Base-by-base conservation (phyloP, 306 rosid genomes). In the Quercus agrifolia region DNA sequence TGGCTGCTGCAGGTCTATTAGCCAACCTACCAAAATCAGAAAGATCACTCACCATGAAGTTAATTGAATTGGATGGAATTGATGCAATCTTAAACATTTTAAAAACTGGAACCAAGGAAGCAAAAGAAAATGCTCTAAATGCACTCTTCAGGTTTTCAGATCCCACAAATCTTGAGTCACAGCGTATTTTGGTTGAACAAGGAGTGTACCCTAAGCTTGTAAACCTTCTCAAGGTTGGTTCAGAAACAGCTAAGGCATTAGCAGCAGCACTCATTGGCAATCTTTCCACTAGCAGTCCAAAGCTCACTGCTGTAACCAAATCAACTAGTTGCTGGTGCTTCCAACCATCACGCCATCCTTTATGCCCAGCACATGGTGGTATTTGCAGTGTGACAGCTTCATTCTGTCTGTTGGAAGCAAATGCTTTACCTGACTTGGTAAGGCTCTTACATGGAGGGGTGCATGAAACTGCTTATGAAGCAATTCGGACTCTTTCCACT, bases 111-210 rank as follows among this genome's bases (percentile, higher is more conserved):
- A 91, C 86, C 23, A 83, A 83, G 89, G 89, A 88, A 83, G 94
- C 94, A 25, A 91, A 91, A 79, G 97, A 93, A 79, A 90, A 90
- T 73, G 98, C 98, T 61, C 90, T 91, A n/a, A 86, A 92, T 79
- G 96, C 98, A 77, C 92, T 93, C 80, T 93, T 93, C 81, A 89
- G 98, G 85, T 91, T 93, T 86, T 87, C 97, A 31, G 97, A 91
- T 81, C 96, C 97, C 59, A 86, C 89, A 70, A 83, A 91, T 15
- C 80, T 87, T 0, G 87, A 89, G 63, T 87, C 97, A 0, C 98
- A 93, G 49, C 88, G 76, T 0, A 87, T 76, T 74, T 74, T 93
- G 76, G 98, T 93, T 14, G 92, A 84, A 23, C 86, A 80, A 0
- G 97, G 94, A 30, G 88, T 83, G 52, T 91, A 93, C 73, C 97